Conservation (phyloP, 176 grass and related monocot species). For the Oryza coarctata region DNA sequence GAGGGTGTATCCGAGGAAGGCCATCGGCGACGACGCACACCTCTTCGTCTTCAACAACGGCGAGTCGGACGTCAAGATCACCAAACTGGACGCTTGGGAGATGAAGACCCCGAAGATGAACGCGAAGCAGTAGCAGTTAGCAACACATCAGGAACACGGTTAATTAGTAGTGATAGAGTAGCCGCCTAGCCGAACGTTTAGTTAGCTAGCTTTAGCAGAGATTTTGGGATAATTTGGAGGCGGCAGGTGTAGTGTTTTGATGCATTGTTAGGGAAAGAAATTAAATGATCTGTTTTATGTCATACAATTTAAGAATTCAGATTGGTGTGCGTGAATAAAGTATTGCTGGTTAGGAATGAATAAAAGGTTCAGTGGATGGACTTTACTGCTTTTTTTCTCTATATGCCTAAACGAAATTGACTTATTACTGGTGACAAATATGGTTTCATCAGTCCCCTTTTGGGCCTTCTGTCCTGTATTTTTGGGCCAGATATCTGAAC, state of each 20-base stretch:
- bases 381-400: no score
- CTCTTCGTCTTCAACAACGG: slow-evolving; percentile 70
- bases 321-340: not conserved
- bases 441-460: no score
- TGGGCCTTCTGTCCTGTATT: no score
- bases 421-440: no score
- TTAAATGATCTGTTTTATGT: not conserved
- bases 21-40: slow-evolving; percentile 40
- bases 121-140: slow-evolving; percentile 11
- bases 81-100: slow-evolving; percentile 57
- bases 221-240: not conserved
- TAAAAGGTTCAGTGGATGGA: not conserved
- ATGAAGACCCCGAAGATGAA: slow-evolving; percentile 56
- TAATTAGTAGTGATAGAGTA: not conserved
- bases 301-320: not conserved
- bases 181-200: not conserved
- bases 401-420: no score
- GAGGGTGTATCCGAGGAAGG: slow-evolving; percentile 54
- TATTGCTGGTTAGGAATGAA: slow-evolving; percentile 9
- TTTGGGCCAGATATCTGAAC: no score
- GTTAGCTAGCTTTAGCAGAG: slow-evolving; percentile 8
- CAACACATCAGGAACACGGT: not conserved
- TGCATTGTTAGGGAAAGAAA: not conserved
- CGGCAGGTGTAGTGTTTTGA: not conserved
- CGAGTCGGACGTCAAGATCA: slow-evolving; percentile 33